phyloP scores from a whole-genome alignment of 768 basidiomycete genomes.

The Lyophyllum decastes region DNA sequence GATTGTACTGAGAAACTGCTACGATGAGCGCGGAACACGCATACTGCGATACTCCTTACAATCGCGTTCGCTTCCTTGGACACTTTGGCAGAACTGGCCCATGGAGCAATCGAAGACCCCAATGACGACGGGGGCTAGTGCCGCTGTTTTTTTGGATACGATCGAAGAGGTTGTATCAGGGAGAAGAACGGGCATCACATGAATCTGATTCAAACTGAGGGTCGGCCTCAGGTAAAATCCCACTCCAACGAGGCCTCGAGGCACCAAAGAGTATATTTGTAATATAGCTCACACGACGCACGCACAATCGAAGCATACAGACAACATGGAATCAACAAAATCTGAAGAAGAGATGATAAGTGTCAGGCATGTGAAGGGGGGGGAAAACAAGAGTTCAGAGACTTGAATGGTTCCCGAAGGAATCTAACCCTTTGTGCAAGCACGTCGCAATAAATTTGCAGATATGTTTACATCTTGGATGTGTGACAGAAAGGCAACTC shows the following conservation, averaged over 20 bases:
- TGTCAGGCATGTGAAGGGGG: neutral
- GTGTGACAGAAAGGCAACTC: constrained; percentile 20
- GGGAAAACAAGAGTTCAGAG: constrained; percentile 48
- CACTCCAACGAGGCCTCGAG: neutral
- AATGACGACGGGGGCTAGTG: neutral
- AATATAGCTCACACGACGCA: neutral
- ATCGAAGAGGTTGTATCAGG: neutral
- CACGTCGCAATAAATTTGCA: constrained; percentile 56
- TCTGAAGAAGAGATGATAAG: neutral
- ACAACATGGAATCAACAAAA: neutral
- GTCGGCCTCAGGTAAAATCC: no score
- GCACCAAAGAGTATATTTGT: neutral
- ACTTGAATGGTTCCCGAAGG: constrained; percentile 84
- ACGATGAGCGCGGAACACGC: neutral
- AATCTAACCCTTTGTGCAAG: constrained; percentile 58
- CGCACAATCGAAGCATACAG: neutral
- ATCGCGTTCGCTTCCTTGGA: neutral
- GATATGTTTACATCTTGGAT: constrained; percentile 42
- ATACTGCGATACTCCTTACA: neutral
- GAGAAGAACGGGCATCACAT: neutral
- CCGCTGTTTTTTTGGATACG: neutral
- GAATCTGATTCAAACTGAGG: neutral
- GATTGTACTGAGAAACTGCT: no score
- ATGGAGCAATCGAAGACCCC: no score
- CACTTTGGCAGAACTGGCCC: no score